Percentiles rank a stretch among this genome's conserved stretches.
phyloP scores from a whole-genome alignment of 2,329 filamentous ascomycete genomes.

The Mycogone perniciosa region DNA sequence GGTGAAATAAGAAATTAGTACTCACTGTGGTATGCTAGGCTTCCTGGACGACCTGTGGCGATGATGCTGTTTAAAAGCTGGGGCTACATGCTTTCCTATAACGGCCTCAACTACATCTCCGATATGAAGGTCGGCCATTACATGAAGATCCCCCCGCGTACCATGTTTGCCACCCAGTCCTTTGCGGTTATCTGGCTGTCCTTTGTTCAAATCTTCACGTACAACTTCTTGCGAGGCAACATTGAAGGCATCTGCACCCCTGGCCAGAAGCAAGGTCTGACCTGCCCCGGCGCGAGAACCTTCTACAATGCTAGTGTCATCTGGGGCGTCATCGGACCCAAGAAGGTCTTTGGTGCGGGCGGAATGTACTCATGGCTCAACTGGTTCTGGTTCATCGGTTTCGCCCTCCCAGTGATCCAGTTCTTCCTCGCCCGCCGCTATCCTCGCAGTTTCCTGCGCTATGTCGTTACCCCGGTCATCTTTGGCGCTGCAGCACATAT shows the following conservation, averaged over 20 bases:
- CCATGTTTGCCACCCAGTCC: slow-evolving; percentile 38
- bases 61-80: slow-evolving; percentile 43
- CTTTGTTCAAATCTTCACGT: slow-evolving; percentile 28
- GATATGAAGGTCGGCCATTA: slow-evolving; percentile 46
- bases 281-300: slow-evolving; percentile 48
- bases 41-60: slow-evolving; percentile 38
- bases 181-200: slow-evolving; percentile 31
- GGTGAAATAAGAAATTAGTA: background rate
- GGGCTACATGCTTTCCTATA: slow-evolving; percentile 37
- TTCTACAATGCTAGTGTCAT: slow-evolving; percentile 54
- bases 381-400: slow-evolving; percentile 49
- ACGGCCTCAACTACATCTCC: slow-evolving; percentile 37
- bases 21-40: slow-evolving; percentile 9
- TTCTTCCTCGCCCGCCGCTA: slow-evolving; percentile 40
- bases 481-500: slow-evolving; percentile 43
- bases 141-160: slow-evolving; percentile 45
- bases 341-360: slow-evolving; percentile 25
- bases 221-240: slow-evolving; percentile 34
- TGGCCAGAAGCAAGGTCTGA: slow-evolving; percentile 42
- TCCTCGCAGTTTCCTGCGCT: slow-evolving; percentile 39
- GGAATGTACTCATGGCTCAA: slow-evolving; percentile 37
- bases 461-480: slow-evolving; percentile 45
- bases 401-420: slow-evolving; percentile 38
- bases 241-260: slow-evolving; percentile 46
- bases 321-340: slow-evolving; percentile 50